Evolutionary conservation across 805 yeast species (phyloP).

Genomic region (Hanseniaspora singularis): DNA sequence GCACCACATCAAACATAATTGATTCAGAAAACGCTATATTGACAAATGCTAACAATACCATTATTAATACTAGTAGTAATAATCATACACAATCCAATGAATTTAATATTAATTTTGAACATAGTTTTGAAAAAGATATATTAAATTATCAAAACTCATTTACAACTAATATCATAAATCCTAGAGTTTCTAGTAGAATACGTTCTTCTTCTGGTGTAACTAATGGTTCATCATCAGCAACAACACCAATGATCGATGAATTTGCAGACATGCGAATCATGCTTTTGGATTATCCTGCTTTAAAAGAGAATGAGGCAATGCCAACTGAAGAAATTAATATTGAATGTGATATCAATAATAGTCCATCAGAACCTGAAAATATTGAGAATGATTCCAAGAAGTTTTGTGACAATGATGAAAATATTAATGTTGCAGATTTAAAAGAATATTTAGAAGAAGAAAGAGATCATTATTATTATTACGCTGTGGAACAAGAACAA

Average conservation of each 20-base stretch:
- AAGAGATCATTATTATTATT: constrained; percentile 24
- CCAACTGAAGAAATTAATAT: not conserved
- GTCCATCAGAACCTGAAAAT: not conserved
- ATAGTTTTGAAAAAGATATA: too few relatives aligned
- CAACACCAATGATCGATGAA: constrained; percentile 15
- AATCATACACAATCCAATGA: too few relatives aligned
- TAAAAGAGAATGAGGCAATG: constrained; percentile 7
- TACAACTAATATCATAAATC: constrained; percentile 12
- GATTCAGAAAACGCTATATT: too few relatives aligned
- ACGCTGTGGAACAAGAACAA: constrained; percentile 27
- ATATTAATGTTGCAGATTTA: not conserved
- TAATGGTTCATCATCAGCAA: not conserved
- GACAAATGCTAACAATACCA: too few relatives aligned
- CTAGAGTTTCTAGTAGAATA: constrained; percentile 3
- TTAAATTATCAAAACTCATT: too few relatives aligned
- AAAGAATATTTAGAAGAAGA: constrained; percentile 15
- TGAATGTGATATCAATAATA: not conserved
- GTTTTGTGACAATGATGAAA: not conserved
- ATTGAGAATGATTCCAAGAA: not conserved
- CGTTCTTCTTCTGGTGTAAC: constrained; percentile 11
- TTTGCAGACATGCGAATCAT: constrained; percentile 14
- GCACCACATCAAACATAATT: too few relatives aligned
- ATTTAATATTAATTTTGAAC: too few relatives aligned
- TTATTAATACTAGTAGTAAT: too few relatives aligned
- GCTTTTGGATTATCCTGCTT: constrained; percentile 13